These are phyloP conservation scores for Monoraphidium neglectum DNA, from an alignment of 139 green algal genomes.

Conservation along the genomic window DNA sequence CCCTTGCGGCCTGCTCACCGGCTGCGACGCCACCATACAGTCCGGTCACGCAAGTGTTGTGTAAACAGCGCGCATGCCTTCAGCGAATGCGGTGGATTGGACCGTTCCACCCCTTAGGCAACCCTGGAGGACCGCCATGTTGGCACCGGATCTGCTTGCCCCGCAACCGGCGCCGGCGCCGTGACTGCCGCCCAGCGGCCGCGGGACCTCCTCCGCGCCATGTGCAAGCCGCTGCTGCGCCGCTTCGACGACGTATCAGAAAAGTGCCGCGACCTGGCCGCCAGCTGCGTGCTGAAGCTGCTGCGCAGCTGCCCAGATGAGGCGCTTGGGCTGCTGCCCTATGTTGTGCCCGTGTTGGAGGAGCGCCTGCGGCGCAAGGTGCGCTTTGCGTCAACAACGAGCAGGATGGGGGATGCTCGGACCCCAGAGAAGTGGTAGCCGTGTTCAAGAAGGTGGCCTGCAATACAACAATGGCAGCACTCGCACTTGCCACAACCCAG, in stretches of 20 bases:
- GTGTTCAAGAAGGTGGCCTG: too few species aligned
- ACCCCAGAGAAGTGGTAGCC: too few species aligned
- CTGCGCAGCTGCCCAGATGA: slow-evolving; percentile 18
- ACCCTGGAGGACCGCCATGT: not conserved
- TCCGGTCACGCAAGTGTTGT: not conserved
- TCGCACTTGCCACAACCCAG: too few species aligned
- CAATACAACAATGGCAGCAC: too few species aligned
- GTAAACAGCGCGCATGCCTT: too few species aligned
- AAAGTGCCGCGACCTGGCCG: slow-evolving; percentile 42
- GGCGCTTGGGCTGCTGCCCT: slow-evolving; percentile 51
- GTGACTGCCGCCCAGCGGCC: not conserved
- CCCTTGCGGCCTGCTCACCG: not conserved
- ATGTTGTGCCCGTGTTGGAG: slow-evolving; percentile 54
- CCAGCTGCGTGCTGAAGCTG: slow-evolving; percentile 5
- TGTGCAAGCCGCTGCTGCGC: slow-evolving; percentile 52
- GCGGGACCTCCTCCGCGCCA: not conserved
- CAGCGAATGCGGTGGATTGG: too few species aligned
- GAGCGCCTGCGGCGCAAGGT: slow-evolving; percentile 37
- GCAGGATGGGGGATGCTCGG: too few species aligned
- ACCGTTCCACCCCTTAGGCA: not conserved
- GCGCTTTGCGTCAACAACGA: too few species aligned
- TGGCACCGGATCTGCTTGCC: not conserved
- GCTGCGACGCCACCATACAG: not conserved
- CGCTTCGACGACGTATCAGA: slow-evolving; percentile 51
- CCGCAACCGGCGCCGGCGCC: not conserved